Conservation (phyloP, 2,329 filamentous ascomycete species). For the Phyllachora maydis region DNA sequence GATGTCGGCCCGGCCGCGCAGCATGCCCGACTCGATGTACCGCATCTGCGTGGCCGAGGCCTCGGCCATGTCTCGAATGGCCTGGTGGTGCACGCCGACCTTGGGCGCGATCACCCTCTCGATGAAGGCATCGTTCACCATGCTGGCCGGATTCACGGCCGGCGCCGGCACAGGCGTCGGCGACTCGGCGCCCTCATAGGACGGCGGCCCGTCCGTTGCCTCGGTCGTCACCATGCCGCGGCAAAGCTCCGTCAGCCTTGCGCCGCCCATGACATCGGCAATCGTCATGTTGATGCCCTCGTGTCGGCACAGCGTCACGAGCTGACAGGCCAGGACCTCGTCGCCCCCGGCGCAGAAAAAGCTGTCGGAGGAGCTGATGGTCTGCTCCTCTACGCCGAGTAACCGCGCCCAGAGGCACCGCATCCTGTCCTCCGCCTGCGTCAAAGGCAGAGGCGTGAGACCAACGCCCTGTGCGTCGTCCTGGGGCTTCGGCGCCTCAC, state of each 20-base stretch:
- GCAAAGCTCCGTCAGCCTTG: constrained; percentile 22
- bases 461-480: constrained; percentile 14
- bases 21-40: constrained; percentile 24
- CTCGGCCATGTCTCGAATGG: constrained; percentile 25
- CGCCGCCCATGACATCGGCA: constrained; percentile 18
- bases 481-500: constrained; percentile 13
- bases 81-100: constrained; percentile 17
- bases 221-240: constrained; percentile 9
- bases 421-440: constrained; percentile 23
- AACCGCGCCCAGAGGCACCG: constrained; percentile 24
- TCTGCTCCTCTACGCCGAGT: constrained; percentile 15
- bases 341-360: constrained; percentile 27
- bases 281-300: constrained; percentile 19
- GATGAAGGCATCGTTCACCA: constrained; percentile 14
- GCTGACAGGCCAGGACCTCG: constrained; percentile 18
- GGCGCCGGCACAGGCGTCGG: constrained; percentile 2
- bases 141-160: constrained; percentile 2
- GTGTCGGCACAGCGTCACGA: constrained; percentile 22
- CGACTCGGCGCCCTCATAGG: constrained; percentile 1
- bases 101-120: constrained; percentile 19
- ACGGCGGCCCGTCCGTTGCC: constrained; percentile 1
- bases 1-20: constrained; percentile 20
- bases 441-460: constrained; percentile 24
- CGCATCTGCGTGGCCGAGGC: constrained; percentile 25
- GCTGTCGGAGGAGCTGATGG: constrained; percentile 19